Conservation (phyloP, 257 asterid genomes). For the Thymus quinquecostatus region DNA sequence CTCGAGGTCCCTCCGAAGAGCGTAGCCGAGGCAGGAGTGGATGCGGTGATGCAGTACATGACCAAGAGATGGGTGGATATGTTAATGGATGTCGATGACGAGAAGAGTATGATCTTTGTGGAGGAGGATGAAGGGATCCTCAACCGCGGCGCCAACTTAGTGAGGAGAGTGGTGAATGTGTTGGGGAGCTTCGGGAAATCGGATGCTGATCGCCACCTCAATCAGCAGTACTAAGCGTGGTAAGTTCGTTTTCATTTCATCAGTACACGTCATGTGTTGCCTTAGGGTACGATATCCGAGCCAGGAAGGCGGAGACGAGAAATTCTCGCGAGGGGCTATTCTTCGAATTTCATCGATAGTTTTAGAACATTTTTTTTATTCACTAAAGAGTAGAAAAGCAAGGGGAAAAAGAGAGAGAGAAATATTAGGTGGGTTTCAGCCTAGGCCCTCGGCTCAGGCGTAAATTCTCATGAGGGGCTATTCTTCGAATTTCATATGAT, state of each 20-base stretch:
- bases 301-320: too few species aligned
- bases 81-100: constrained; percentile 59
- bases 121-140: constrained; percentile 44
- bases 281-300: background rate
- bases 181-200: constrained; percentile 49
- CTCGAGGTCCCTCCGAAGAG: constrained; percentile 75
- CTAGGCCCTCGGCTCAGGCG: too few species aligned
- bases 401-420: too few species aligned
- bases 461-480: too few species aligned
- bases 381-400: too few species aligned
- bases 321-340: too few species aligned
- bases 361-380: too few species aligned
- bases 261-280: background rate
- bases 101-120: constrained; percentile 30
- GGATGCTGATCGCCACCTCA: constrained; percentile 54
- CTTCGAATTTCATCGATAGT: too few species aligned
- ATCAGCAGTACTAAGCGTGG: constrained; percentile 36
- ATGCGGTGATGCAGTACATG: constrained; percentile 68
- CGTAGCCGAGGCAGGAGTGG: constrained; percentile 59
- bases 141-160: constrained; percentile 66
- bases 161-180: constrained; percentile 53
- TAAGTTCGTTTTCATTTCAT: background rate
- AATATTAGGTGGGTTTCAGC: too few species aligned
- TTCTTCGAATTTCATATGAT: too few species aligned
- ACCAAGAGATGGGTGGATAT: constrained; percentile 61